A percentile compares a stretch with the other conserved stretches of the same genome.
Conservation (phyloP, 257 asterid genomes). For the Primulina tabacum region DNA sequence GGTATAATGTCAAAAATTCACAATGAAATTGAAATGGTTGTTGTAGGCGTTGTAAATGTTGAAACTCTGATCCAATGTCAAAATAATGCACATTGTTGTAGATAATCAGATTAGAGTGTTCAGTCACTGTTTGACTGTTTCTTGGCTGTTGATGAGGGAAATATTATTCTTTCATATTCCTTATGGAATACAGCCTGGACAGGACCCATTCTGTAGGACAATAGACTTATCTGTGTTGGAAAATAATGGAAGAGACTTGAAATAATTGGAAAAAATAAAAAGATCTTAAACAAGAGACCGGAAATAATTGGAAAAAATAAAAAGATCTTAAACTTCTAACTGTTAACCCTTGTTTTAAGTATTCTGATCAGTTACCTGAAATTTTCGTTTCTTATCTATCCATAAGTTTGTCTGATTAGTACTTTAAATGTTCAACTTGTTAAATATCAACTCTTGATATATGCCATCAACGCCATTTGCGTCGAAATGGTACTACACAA, state of each 20-base stretch:
- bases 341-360: neutral
- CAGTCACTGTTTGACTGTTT: neutral
- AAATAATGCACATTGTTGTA: neutral
- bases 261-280: neutral
- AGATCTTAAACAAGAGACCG: neutral
- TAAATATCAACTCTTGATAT: neutral
- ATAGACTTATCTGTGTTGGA: neutral
- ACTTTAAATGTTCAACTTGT: neutral
- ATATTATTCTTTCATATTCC: too few species aligned
- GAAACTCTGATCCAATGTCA: neutral
- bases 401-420: too few species aligned
- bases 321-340: too few species aligned
- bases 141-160: neutral
- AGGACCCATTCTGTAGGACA: neutral
- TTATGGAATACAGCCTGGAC: neutral
- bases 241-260: neutral
- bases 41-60: neutral
- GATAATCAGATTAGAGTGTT: neutral
- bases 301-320: neutral
- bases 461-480: neutral
- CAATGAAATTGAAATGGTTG: conserved; percentile 5
- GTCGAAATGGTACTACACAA: neutral
- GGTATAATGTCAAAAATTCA: conserved; percentile 40
- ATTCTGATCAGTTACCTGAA: neutral
- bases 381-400: too few species aligned